Evolutionary conservation across 1,139 yeast genomes (phyloP).

Genomic region (Blastobotrys capitulatus): DNA sequence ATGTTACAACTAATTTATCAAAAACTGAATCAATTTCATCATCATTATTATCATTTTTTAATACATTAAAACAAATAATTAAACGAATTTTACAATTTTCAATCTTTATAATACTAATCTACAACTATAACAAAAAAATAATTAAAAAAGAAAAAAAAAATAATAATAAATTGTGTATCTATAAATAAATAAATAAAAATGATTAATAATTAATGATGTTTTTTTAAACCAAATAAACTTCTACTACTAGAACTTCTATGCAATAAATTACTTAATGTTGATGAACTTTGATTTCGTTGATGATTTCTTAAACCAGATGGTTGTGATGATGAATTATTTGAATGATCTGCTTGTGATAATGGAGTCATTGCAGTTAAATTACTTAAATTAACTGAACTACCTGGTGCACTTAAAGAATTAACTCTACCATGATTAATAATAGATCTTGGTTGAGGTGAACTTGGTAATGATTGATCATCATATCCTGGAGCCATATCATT

Average conservation of each 20-base stretch:
- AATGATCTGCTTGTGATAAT: not conserved
- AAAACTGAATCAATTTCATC: not conserved
- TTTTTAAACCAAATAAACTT: slow-evolving; percentile 7
- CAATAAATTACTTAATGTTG: slow-evolving; percentile 10
- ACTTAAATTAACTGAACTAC: slow-evolving; percentile 12
- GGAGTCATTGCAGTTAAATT: not conserved
- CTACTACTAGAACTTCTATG: slow-evolving; percentile 13
- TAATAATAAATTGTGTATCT: not conserved
- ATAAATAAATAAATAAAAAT: not conserved
- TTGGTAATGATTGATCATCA: slow-evolving; percentile 15
- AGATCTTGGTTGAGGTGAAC: slow-evolving; percentile 5
- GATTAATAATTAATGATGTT: slow-evolving; percentile 1
- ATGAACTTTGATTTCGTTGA: slow-evolving; percentile 12
- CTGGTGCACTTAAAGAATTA: slow-evolving; percentile 12
- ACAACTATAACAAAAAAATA: not conserved
- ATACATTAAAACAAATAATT: not conserved
- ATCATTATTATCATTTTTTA: not conserved
- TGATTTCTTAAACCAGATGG: not conserved
- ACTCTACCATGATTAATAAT: not conserved
- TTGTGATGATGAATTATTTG: not conserved
- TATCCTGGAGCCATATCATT: slow-evolving; percentile 31
- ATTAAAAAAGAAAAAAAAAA: not conserved
- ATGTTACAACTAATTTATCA: not conserved
- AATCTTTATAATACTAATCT: not conserved
- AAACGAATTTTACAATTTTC: too few species aligned